Evolutionary conservation across 2,329 filamentous ascomycete species (phyloP), one percentile per base, ranked within the genome.

Genomic region (Aspergillus pseudonomiae): DNA sequence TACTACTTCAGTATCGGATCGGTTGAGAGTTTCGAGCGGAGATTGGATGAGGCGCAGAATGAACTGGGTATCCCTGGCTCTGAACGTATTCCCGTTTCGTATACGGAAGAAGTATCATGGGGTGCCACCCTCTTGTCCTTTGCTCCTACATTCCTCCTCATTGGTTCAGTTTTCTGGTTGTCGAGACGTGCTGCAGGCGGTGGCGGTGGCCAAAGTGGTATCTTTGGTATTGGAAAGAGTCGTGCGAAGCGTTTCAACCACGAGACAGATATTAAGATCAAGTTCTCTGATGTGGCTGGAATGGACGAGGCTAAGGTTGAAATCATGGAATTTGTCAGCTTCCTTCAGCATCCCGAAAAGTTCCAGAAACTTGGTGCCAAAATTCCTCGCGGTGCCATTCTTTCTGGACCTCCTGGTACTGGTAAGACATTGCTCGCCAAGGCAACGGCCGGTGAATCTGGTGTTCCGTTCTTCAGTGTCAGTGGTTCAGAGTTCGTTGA

Each of bases 321-420:
- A 80, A 99, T 99, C 71, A 97, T 98, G 93, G 95, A 99, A 79
- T 99, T 99, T 73, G 95, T 99, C 70, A 94, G 91, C 76, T 99
- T 99, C 84, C 81, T 99, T 67, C 94, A 97, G 83, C 91, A 95
- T 73, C 95, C 95, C 0, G 91, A 93, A 72, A 89, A 91, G 68
- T 99, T 97, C 81, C 90, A 97, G 81, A 92, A 91, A 78, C 88
- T 99, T 21, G 95, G 95, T 72, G 95, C 95, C 66, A 99, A 99
- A 84, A 99, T 99, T 59, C 95, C 95, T 43, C 92, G 95, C 67
- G 95, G 95, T 74, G 95, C 95, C 56, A 97, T 99, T 76, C 86
- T 99, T 32, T 96, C 94, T 65, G 95, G 95, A n/a, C 95, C 95
- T 59, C 95, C 95, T 3, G 95, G 95, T 84, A 99, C 95, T 55